A percentile compares a stretch with the other conserved stretches of the same genome.
Conservation (phyloP, 305 asterid species). For the Fraxinus baroniana region DNA sequence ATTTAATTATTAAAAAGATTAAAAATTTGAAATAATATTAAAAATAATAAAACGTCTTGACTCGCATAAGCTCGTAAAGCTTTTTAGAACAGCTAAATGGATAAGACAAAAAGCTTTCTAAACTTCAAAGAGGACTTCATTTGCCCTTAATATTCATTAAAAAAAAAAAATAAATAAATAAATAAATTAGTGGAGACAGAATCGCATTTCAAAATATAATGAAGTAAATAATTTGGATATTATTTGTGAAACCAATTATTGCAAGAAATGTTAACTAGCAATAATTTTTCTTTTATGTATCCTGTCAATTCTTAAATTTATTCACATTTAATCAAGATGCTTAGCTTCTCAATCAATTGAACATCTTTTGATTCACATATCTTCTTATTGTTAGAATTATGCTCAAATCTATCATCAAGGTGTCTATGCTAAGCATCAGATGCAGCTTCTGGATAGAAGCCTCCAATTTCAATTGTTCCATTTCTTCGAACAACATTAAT, state of each 20-base stretch:
- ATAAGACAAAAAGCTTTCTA: not conserved
- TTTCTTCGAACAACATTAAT: not conserved
- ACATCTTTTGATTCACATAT: not conserved
- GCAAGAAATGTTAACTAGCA: not conserved
- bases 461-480: not conserved
- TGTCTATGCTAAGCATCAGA: not conserved
- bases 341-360: not conserved
- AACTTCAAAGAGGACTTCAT: not conserved
- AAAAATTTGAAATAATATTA: no score
- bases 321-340: not conserved
- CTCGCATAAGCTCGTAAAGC: not conserved
- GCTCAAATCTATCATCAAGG: not conserved
- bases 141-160: not conserved
- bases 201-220: no score
- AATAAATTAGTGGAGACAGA: not conserved
- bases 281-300: not conserved
- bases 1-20: not conserved
- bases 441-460: constrained; percentile 1
- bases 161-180: no score
- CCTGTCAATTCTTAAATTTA: not conserved
- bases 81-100: not conserved
- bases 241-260: not conserved
- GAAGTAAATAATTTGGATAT: not conserved
- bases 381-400: not conserved
- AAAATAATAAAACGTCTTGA: not conserved